A percentile compares a stretch with the other conserved stretches of the same genome.
Conservation (phyloP, 2,329 filamentous ascomycete species). For the Annulohypoxylon truncatum region DNA sequence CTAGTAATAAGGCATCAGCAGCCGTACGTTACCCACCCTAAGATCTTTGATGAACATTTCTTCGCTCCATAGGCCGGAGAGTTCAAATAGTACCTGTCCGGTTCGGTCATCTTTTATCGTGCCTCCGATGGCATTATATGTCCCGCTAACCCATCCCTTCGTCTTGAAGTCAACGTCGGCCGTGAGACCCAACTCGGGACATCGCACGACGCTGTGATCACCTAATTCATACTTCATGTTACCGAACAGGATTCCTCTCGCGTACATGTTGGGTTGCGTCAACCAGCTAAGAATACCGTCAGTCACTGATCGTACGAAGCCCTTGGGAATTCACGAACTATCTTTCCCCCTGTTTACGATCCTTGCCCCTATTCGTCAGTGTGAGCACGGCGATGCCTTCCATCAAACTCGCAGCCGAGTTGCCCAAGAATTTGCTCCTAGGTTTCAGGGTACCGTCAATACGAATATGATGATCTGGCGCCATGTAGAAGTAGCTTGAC, state of each 20-base stretch:
- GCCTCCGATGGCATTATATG: constrained; percentile 95
- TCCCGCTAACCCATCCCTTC: constrained; percentile 96
- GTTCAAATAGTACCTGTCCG: constrained; percentile 87
- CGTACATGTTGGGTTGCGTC: constrained; percentile 99
- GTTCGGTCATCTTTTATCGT: constrained; percentile 89
- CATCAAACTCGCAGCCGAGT: constrained; percentile 98
- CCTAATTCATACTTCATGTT: constrained; percentile 99
- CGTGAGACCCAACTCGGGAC: constrained; percentile 85
- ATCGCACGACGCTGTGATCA: constrained; percentile 92
- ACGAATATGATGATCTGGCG: constrained; percentile 89
- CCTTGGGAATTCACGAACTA: constrained; percentile 72
- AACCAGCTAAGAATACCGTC: constrained; percentile 71
- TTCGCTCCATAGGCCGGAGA: constrained; percentile 92
- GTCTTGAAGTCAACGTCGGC: constrained; percentile 99
- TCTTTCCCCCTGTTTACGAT: constrained; percentile 77
- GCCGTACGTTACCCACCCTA: constrained; percentile 65
- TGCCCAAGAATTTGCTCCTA: constrained; percentile 92
- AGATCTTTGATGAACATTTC: constrained; percentile 94
- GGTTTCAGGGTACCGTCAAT: constrained; percentile 97
- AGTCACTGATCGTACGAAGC: constrained; percentile 15
- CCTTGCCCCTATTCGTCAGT: constrained; percentile 79
- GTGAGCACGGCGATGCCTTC: constrained; percentile 91
- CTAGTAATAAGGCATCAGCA: not conserved
- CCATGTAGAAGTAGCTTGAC: constrained; percentile 99
- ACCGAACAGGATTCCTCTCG: constrained; percentile 93